Evolutionary conservation across 345 rosid species (phyloP).

Genomic region (Viola odorata): DNA sequence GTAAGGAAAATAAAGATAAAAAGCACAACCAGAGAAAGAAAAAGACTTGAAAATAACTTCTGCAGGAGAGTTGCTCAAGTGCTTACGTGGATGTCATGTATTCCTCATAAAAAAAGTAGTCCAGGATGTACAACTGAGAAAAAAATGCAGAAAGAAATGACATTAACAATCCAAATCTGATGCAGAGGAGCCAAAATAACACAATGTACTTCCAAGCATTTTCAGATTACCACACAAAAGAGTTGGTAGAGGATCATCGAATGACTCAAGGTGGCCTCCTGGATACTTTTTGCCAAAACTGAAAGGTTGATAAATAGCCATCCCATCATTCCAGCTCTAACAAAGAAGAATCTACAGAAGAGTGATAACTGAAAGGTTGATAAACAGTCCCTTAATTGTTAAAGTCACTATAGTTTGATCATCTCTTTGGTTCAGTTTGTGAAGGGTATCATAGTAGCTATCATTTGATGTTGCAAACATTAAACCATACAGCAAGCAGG

Average conservation of each 20-base stretch:
- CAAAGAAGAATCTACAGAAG: conserved; percentile 72
- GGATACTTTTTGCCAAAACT: conserved; percentile 63
- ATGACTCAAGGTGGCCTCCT: conserved; percentile 41
- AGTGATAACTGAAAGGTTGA: conserved; percentile 2
- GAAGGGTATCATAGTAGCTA: neutral
- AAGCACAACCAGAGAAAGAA: neutral
- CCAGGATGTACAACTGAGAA: conserved; percentile 68
- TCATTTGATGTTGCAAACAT: too few species aligned
- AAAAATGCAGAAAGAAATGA: conserved; percentile 6
- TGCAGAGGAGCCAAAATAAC: neutral
- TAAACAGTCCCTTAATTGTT: too few species aligned
- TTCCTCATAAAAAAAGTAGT: conserved; percentile 79
- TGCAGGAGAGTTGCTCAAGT: conserved; percentile 8
- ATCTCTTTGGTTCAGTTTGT: too few species aligned
- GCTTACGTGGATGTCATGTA: conserved; percentile 96
- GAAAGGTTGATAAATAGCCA: conserved; percentile 92
- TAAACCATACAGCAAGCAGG: neutral
- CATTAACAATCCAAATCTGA: conserved; percentile 11
- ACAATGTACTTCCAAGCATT: conserved; percentile 5
- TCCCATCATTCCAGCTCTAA: conserved; percentile 98
- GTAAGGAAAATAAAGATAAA: neutral
- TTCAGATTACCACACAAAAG: conserved; percentile 58
- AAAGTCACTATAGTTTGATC: too few species aligned
- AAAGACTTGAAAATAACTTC: neutral
- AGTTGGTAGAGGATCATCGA: conserved; percentile 87